Percentiles rank a stretch among this genome's conserved stretches.
Evolutionary conservation across 2,329 filamentous ascomycete species (phyloP).

Genomic region (Colletotrichum cereale): DNA sequence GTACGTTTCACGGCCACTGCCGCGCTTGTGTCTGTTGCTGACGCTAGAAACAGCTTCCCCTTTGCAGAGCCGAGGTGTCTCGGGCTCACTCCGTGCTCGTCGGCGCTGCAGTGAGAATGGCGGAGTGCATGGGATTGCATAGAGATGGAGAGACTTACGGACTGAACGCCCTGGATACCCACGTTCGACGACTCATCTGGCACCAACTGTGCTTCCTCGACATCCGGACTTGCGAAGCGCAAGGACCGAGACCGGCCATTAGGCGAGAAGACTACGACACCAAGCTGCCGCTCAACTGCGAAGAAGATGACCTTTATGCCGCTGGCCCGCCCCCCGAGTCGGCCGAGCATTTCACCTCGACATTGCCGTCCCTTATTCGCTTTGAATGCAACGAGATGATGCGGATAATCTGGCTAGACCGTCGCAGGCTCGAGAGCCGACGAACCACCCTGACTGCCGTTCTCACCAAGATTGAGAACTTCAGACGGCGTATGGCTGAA

Average conservation of each 20-base stretch:
- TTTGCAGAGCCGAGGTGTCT: constrained; percentile 79
- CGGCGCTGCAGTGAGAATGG: constrained; percentile 78
- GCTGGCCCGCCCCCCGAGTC: constrained; percentile 57
- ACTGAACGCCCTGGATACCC: constrained; percentile 75
- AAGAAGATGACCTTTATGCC: constrained; percentile 72
- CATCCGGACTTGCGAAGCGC: constrained; percentile 79
- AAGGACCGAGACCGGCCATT: constrained; percentile 78
- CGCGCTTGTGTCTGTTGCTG: not conserved
- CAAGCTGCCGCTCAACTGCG: constrained; percentile 76
- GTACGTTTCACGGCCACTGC: constrained; percentile 56
- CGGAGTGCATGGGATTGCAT: constrained; percentile 83
- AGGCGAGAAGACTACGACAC: constrained; percentile 82
- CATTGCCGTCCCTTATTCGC: constrained; percentile 75
- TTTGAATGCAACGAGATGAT: constrained; percentile 82
- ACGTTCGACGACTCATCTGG: constrained; percentile 80
- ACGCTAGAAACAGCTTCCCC: constrained; percentile 67
- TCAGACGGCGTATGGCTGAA: constrained; percentile 72
- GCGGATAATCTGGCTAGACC: constrained; percentile 77
- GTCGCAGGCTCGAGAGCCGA: constrained; percentile 72
- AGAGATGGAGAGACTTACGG: constrained; percentile 77
- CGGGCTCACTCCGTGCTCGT: constrained; percentile 79
- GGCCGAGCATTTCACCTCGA: constrained; percentile 72
- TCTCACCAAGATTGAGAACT: constrained; percentile 76
- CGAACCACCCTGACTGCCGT: constrained; percentile 73
- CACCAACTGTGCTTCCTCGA: constrained; percentile 84